Evolutionary conservation across 1,284 basidiomycete genomes (phyloP).

Genomic region (Cryptococcus hybrid): DNA sequence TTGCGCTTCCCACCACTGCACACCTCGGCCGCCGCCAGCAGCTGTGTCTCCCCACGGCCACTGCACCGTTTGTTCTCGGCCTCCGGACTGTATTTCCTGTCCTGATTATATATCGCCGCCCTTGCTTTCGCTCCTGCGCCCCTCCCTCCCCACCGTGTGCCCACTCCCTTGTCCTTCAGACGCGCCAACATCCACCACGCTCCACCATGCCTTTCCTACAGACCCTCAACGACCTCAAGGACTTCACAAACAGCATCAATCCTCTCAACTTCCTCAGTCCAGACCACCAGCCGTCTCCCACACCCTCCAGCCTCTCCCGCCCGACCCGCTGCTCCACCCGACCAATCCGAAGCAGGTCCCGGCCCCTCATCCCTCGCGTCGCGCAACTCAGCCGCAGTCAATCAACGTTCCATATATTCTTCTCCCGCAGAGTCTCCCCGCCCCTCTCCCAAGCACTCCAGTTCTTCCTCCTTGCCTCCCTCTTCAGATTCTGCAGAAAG

Average conservation of each 20-base stretch:
- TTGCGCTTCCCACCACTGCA: too few relatives aligned
- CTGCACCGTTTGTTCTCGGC: not conserved
- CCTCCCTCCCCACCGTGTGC: not conserved
- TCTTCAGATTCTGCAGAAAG: conserved; percentile 11
- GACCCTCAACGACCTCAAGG: conserved; percentile 29
- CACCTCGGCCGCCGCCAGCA: too few relatives aligned
- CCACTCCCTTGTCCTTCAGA: not conserved
- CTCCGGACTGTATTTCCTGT: too few relatives aligned
- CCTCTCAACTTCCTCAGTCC: conserved; percentile 27
- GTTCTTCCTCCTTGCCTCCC: conserved; percentile 6
- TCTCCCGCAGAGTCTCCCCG: conserved; percentile 10
- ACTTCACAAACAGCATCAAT: conserved; percentile 26
- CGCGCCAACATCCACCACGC: not conserved
- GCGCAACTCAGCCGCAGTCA: not conserved
- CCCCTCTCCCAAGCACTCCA: conserved; percentile 11
- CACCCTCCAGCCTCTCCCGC: conserved; percentile 2
- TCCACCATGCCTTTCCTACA: conserved; percentile 32
- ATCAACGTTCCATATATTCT: not conserved
- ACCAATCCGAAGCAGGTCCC: not conserved
- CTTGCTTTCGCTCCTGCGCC: not conserved
- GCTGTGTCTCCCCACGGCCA: not conserved
- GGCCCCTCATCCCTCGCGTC: not conserved
- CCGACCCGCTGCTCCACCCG: conserved; percentile 1
- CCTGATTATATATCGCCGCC: not conserved
- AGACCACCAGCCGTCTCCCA: conserved; percentile 4